Percentiles rank a stretch among this genome's conserved stretches.
Evolutionary conservation across 108 stramenopile genomes (phyloP).

Genomic region (Pinguiococcus pyrenoidosus): DNA sequence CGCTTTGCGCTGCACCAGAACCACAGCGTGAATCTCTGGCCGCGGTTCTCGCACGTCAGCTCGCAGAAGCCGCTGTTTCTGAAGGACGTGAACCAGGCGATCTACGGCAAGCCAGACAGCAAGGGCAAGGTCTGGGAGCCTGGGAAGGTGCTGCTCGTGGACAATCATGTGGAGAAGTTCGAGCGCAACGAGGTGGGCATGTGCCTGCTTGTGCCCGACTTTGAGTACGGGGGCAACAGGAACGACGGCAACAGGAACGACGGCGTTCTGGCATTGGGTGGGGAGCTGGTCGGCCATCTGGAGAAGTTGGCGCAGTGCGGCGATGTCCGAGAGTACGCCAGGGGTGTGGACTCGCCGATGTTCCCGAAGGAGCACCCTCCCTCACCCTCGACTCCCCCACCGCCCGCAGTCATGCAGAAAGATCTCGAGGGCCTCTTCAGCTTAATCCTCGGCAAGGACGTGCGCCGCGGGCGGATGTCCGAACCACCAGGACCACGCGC

Average conservation of each 20-base stretch:
- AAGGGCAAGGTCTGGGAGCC: slow-evolving; percentile 3
- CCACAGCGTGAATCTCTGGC: slow-evolving; percentile 8
- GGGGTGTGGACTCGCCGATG: neutral
- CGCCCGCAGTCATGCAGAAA: no score
- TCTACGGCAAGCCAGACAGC: no score
- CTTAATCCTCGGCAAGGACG: no score
- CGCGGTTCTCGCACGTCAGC: slow-evolving; percentile 4
- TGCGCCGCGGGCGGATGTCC: no score
- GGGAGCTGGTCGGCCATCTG: neutral
- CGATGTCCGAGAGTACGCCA: neutral
- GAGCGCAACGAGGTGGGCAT: slow-evolving; percentile 10
- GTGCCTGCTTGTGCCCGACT: slow-evolving; percentile 10
- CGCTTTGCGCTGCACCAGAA: slow-evolving; percentile 1
- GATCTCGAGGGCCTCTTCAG: no score
- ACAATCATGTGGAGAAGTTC: slow-evolving; percentile 22
- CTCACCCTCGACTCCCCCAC: neutral
- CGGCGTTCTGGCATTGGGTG: neutral
- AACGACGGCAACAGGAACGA: neutral
- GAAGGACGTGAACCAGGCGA: slow-evolving; percentile 7
- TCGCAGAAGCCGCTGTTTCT: slow-evolving; percentile 14
- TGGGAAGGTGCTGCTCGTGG: slow-evolving; percentile 3
- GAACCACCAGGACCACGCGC: no score
- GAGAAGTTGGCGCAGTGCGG: neutral
- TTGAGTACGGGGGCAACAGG: no score
- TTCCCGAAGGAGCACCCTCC: neutral